Conservation (phyloP, 306 rosid species). For the Vigna hirtella region DNA sequence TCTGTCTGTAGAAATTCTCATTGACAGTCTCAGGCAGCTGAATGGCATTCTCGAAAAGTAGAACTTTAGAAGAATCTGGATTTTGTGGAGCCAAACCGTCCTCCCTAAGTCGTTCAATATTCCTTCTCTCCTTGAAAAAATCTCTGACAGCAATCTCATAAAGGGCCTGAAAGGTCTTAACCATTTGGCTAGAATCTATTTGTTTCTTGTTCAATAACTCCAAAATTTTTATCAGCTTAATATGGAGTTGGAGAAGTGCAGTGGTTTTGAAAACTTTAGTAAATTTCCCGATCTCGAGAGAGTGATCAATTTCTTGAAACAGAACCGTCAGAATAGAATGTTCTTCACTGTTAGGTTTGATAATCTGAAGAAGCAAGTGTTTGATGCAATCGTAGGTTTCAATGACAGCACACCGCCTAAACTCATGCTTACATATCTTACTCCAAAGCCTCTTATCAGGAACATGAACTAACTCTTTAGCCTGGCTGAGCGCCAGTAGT, state of each 20-base stretch:
- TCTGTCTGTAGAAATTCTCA: conserved; percentile 66
- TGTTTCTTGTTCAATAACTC: conserved; percentile 62
- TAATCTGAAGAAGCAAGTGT: conserved; percentile 66
- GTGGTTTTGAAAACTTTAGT: conserved; percentile 71
- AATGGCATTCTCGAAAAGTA: conserved; percentile 74
- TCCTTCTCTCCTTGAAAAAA: conserved; percentile 77
- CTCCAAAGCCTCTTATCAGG: conserved; percentile 89
- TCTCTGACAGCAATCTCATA: conserved; percentile 79
- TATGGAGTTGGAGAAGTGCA: conserved; percentile 75
- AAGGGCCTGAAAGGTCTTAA: conserved; percentile 81
- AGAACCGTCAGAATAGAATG: conserved; percentile 74
- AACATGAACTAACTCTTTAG: conserved; percentile 76
- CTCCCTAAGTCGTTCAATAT: conserved; percentile 60
- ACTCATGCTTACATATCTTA: conserved; percentile 86
- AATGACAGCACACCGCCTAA: conserved; percentile 77
- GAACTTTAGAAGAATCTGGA: conserved; percentile 54
- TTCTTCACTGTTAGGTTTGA: conserved; percentile 69
- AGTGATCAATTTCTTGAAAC: conserved; percentile 84
- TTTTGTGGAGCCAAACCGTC: conserved; percentile 78
- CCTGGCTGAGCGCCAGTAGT: conserved; percentile 85
- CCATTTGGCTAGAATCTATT: conserved; percentile 59
- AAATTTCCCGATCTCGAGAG: conserved; percentile 77
- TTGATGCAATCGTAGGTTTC: conserved; percentile 83
- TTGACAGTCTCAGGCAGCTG: conserved; percentile 58
- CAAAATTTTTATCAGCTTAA: conserved; percentile 69